Conservation (phyloP, 805 yeast species). For the Sugiyamaella mastotermitis region DNA sequence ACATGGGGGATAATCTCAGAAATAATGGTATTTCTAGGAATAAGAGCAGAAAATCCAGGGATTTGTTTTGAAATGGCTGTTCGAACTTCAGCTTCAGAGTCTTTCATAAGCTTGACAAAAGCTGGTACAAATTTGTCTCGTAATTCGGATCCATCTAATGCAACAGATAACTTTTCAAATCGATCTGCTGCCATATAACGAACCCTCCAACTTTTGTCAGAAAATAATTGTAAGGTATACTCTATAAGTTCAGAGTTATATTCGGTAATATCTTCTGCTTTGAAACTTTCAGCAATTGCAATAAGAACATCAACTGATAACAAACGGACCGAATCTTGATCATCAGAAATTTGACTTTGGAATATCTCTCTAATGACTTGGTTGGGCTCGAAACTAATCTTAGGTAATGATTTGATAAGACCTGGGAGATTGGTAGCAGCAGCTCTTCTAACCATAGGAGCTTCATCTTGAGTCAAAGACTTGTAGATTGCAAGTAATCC, state of each 20-base stretch:
- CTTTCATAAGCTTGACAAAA: conserved; percentile 73
- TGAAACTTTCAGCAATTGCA: conserved; percentile 50
- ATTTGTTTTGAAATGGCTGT: conserved; percentile 90
- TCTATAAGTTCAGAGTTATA: conserved; percentile 26
- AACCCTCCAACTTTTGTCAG: conserved; percentile 96
- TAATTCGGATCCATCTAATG: conserved; percentile 51
- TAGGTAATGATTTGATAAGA: conserved; percentile 53
- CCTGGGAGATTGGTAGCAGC: conserved; percentile 82
- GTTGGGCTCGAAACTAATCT: conserved; percentile 37
- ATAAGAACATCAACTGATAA: conserved; percentile 83
- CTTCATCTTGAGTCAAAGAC: conserved; percentile 77
- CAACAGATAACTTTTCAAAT: conserved; percentile 65
- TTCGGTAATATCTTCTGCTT: conserved; percentile 17
- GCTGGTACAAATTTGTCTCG: conserved; percentile 59
- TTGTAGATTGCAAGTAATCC: conserved; percentile 62
- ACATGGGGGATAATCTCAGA: conserved; percentile 76
- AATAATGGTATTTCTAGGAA: conserved; percentile 45
- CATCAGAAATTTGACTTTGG: conserved; percentile 68
- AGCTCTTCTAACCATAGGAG: conserved; percentile 96
- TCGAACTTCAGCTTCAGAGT: conserved; percentile 94
- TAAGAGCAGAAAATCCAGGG: conserved; percentile 42
- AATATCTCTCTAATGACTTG: conserved; percentile 72
- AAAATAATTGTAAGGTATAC: conserved; percentile 61
- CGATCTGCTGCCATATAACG: conserved; percentile 97
- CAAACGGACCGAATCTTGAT: conserved; percentile 92